Evolutionary conservation across 1,284 basidiomycete species (phyloP), one percentile per base, ranked within the genome.

Genomic region (Cutaneotrichosporon sp.): DNA sequence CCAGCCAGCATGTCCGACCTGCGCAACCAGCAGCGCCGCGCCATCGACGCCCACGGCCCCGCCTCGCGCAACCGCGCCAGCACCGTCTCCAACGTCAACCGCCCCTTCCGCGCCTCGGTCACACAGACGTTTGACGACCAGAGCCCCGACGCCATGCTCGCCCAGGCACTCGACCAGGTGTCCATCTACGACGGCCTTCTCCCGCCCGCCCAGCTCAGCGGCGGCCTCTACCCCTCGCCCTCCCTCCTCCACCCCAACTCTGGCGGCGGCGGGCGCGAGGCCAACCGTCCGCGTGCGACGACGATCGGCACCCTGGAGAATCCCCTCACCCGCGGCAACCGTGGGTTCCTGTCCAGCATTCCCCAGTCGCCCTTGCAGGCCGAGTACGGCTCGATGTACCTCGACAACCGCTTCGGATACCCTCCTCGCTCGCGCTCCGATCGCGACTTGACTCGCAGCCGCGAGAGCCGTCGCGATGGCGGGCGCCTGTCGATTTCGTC

Each of bases 271-370:
- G 65, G 57, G 22, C 56, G 56, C 50, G 72, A 74, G 33, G 75
- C 74, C 25, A 83, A 85, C 58, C 84, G 92, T 53, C 92, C 92
- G 16, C 87, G 94, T 58, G 92, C 94, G 22, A 94, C 92, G 54
- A 95, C 93, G 18, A 91, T 97, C 42, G 91, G 92, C 34, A 89
- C 87, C 59, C 84, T 95, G n/a, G 92, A 95, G 72, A 91, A 93
- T 70, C 72, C 75, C 2, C 54, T 69, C 18, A 64, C 69, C 18
- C 45, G 55, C 27, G 58, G 59, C 16, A 66, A 56, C 55, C 72
- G 64, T 45, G 70, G 74, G 13, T 90, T 88, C 73, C 79, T 87
- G 38, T 63, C 73, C 10, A 74, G 72, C 47, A 79, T 76, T 57
- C 76, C 72, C 24, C 76, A 72, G 63, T 79, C 75, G 3, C 75